Conservation (phyloP, 1,139 yeast genomes). For the Hyphopichia pseudoburtonii region DNA sequence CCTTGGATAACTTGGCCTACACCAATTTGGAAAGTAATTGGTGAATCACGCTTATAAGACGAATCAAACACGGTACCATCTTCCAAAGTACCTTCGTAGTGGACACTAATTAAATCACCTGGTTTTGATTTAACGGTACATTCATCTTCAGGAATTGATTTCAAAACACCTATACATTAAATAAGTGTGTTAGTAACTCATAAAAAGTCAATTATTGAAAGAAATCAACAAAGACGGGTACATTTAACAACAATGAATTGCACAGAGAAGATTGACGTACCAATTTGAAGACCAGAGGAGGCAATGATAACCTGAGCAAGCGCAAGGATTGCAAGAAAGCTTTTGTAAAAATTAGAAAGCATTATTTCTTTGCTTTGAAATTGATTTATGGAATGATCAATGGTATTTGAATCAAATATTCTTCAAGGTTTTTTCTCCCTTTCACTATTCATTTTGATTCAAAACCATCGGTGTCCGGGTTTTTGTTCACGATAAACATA, state of each 20-base stretch:
- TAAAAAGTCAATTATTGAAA: background rate
- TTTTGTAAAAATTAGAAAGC: background rate
- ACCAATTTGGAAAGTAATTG: constrained; percentile 71
- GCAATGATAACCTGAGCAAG: constrained; percentile 2
- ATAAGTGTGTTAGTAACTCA: constrained; percentile 1
- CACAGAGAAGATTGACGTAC: constrained; percentile 19
- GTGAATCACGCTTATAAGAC: constrained; percentile 62
- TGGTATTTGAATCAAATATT: no score
- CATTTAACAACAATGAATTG: no score
- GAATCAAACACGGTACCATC: constrained; percentile 76
- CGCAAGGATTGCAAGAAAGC: background rate
- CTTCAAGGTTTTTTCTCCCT: no score
- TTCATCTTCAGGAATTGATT: constrained; percentile 45
- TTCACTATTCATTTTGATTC: no score
- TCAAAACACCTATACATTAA: constrained; percentile 33
- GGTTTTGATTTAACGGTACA: constrained; percentile 56
- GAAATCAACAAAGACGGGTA: no score
- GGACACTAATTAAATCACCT: constrained; percentile 71
- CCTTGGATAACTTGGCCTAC: constrained; percentile 77
- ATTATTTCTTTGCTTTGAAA: no score
- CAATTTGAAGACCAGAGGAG: constrained; percentile 21
- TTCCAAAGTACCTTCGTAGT: constrained; percentile 69
- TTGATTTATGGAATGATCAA: no score
- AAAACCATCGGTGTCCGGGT: no score
- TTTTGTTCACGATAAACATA: no score